Percentiles rank a stretch among this genome's conserved stretches.
Conservation (phyloP, 192 early-diverging fungal species). For the Coemansia sp. region DNA sequence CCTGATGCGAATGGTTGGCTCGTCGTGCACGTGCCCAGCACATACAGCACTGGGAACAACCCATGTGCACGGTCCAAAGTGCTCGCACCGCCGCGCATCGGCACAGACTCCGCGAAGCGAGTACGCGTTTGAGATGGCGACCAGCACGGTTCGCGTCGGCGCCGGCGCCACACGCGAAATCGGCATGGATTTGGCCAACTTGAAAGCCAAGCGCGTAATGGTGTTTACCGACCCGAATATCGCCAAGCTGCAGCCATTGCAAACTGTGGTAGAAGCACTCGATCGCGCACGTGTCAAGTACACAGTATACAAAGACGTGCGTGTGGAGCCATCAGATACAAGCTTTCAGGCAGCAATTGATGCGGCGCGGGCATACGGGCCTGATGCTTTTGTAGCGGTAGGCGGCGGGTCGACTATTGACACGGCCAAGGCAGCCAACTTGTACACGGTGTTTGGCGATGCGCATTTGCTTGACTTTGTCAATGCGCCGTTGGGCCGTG, state of each 20-base stretch:
- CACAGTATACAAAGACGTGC: slow-evolving; percentile 73
- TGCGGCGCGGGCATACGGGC: slow-evolving; percentile 68
- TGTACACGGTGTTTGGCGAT: slow-evolving; percentile 78
- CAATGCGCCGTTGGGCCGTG: slow-evolving; percentile 88
- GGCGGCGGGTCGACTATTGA: slow-evolving; percentile 91
- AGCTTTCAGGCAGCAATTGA: slow-evolving; percentile 83
- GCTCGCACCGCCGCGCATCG: slow-evolving; percentile 31
- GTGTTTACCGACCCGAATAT: slow-evolving; percentile 82
- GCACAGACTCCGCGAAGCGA: slow-evolving; percentile 41
- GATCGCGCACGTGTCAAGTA: slow-evolving; percentile 64
- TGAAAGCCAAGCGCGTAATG: slow-evolving; percentile 77
- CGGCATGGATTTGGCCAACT: slow-evolving; percentile 78
- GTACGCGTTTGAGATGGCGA: slow-evolving; percentile 86
- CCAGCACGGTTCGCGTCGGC: slow-evolving; percentile 85
- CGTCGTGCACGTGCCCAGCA: slow-evolving; percentile 51
- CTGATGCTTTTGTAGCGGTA: slow-evolving; percentile 86
- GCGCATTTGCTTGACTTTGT: slow-evolving; percentile 90
- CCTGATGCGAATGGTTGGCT: slow-evolving; percentile 55
- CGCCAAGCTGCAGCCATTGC: slow-evolving; percentile 70
- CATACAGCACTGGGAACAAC: slow-evolving; percentile 19
- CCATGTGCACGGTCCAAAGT: slow-evolving; percentile 18
- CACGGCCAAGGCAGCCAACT: slow-evolving; percentile 87
- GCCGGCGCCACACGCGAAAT: slow-evolving; percentile 80
- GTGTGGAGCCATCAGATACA: slow-evolving; percentile 81
- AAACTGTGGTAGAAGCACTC: slow-evolving; percentile 75